Evolutionary conservation across 2,329 filamentous ascomycete species (phyloP).

Genomic region (Rasamsonia emersonii): DNA sequence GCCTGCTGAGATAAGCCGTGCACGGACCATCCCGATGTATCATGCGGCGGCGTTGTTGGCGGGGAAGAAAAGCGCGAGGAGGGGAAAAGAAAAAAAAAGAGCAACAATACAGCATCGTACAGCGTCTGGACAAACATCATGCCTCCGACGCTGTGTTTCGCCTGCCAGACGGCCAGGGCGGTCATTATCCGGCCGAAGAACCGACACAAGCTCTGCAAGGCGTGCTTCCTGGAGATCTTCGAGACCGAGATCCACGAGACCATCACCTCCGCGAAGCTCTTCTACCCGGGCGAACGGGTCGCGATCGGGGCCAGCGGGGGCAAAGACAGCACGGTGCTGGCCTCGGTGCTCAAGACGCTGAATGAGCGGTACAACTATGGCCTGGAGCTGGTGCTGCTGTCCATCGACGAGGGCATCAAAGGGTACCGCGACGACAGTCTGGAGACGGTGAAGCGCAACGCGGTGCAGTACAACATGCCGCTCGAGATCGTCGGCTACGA

Average conservation of each 20-base stretch:
- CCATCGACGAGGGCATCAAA: constrained; percentile 94
- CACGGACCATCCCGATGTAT: constrained; percentile 1
- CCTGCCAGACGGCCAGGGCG: constrained; percentile 68
- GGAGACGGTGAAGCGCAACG: constrained; percentile 93
- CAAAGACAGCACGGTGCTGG: constrained; percentile 94
- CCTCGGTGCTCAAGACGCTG: constrained; percentile 86
- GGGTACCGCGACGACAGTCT: constrained; percentile 94
- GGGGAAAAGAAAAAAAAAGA: constrained; percentile 1
- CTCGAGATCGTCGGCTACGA: constrained; percentile 88
- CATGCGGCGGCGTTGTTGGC: no score
- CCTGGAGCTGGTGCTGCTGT: constrained; percentile 75
- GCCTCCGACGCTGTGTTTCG: constrained; percentile 67
- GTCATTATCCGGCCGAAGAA: constrained; percentile 93
- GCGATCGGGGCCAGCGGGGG: constrained; percentile 95
- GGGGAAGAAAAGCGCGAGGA: no score
- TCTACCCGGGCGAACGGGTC: constrained; percentile 71
- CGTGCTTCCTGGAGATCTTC: constrained; percentile 79
- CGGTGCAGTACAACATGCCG: constrained; percentile 80
- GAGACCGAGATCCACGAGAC: constrained; percentile 93
- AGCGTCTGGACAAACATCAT: constrained; percentile 39
- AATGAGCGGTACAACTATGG: constrained; percentile 86
- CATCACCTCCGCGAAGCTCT: constrained; percentile 72
- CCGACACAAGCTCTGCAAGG: constrained; percentile 82
- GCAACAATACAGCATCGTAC: background rate
- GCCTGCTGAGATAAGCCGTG: constrained; percentile 6